These are phyloP conservation scores for Tricholoma terreum DNA, from an alignment of 768 basidiomycete genomes.

Conservation along the genomic window DNA sequence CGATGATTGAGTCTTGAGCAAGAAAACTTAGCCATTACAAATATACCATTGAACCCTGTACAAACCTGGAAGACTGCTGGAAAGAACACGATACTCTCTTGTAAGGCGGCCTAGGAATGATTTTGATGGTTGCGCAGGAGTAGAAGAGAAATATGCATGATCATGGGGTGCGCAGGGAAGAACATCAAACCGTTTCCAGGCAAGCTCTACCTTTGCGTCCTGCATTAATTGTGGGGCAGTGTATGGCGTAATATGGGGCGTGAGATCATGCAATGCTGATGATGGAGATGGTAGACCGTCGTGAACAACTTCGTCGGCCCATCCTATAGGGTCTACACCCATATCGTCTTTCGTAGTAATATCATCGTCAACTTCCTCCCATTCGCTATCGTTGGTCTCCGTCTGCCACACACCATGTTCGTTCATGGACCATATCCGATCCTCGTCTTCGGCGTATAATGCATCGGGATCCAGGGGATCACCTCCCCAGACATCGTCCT, in stretches of 20 bases:
- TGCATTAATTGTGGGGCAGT: neutral
- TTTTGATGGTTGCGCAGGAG: slow-evolving; percentile 64
- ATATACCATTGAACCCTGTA: neutral
- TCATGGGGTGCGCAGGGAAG: slow-evolving; percentile 73
- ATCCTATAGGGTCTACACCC: slow-evolving; percentile 13
- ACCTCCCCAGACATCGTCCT: slow-evolving; percentile 60
- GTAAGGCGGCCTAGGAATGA: slow-evolving; percentile 71
- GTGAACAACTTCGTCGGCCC: slow-evolving; percentile 14
- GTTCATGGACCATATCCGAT: slow-evolving; percentile 39
- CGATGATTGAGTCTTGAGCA: slow-evolving; percentile 72
- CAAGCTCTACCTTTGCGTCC: slow-evolving; percentile 31
- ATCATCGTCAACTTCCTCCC: slow-evolving; percentile 33
- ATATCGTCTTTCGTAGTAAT: slow-evolving; percentile 24
- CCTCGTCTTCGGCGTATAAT: slow-evolving; percentile 40
- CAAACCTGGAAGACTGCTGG: slow-evolving; percentile 79
- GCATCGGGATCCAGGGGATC: slow-evolving; percentile 46
- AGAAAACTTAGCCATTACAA: neutral
- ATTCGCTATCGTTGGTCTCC: slow-evolving; percentile 39
- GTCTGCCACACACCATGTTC: slow-evolving; percentile 47
- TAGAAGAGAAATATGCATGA: slow-evolving; percentile 72
- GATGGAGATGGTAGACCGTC: neutral
- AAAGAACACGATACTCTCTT: slow-evolving; percentile 80
- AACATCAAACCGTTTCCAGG: slow-evolving; percentile 83
- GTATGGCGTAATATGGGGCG: neutral
- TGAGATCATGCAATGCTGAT: neutral